These are phyloP conservation scores for Epithele typhae DNA, from an alignment of 768 basidiomycete genomes.

Conservation along the genomic window DNA sequence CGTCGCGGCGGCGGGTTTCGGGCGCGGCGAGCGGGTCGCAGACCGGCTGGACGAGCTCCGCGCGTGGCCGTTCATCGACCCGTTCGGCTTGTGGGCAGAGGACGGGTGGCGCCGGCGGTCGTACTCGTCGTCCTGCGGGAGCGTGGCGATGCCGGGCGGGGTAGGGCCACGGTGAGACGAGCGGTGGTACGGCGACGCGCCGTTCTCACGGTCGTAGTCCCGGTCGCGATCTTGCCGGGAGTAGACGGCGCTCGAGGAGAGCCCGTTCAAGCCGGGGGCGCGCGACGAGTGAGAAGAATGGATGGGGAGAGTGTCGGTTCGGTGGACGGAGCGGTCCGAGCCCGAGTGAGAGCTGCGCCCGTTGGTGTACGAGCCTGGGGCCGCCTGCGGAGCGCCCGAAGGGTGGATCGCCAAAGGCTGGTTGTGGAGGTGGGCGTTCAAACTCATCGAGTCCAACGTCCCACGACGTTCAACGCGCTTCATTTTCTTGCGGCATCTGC, in stretches of 20 bases:
- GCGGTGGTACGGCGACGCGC: conserved; percentile 2
- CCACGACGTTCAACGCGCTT: conserved; percentile 76
- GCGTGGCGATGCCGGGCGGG: conserved; percentile 23
- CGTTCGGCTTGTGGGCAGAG: background rate
- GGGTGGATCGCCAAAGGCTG: conserved; percentile 23
- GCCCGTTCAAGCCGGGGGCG: too few relatives aligned
- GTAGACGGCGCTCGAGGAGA: too few relatives aligned
- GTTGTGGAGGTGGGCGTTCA: conserved; percentile 17
- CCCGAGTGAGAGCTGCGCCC: conserved; percentile 5
- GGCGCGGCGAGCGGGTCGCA: conserved; percentile 8
- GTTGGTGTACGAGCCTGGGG: conserved; percentile 16
- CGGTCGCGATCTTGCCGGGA: conserved; percentile 14
- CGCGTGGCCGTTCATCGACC: conserved; percentile 1
- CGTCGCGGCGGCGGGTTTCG: too few relatives aligned
- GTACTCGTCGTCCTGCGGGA: conserved; percentile 23
- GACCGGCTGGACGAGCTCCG: conserved; percentile 11
- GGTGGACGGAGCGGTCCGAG: conserved; percentile 17
- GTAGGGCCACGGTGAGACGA: conserved; percentile 14
- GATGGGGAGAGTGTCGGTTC: conserved; percentile 22
- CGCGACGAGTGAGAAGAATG: conserved; percentile 14
- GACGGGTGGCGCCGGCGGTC: background rate
- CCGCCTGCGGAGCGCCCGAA: conserved; percentile 15
- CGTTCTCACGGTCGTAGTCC: conserved; percentile 12
- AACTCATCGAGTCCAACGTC: conserved; percentile 43
- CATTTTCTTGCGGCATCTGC: conserved; percentile 80